Base-by-base conservation (phyloP, 306 rosid species). In the Pyrus bretschneideri region DNA sequence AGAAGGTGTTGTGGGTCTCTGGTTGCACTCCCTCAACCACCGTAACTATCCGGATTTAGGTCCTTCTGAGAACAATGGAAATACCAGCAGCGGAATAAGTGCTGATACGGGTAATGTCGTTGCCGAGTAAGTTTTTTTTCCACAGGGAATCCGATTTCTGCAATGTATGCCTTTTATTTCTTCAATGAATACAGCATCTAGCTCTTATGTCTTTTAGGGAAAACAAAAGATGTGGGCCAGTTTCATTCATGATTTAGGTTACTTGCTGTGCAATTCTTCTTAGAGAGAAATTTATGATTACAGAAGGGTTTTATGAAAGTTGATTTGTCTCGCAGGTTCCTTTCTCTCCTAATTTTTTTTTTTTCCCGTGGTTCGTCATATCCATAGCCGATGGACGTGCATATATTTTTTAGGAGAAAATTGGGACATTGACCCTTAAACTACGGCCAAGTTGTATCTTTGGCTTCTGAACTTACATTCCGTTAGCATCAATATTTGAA, bases 11-110 rank as follows among this genome's bases (percentile, higher is more conserved):
- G 96, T 89, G 42, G 97, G 75, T 72, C 89, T 90, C 59, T 94
- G 97, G 96, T 85, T 91, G 86, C 98, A 92, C 87, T 94, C 98
- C 69, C 84, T 94, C 55, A 94, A 94, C 87, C 89, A 92, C 79
- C 89, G 95, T 44, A 94, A 94, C 78, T 94, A 92, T 80, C 92
- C 97, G 4, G 97, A 92, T 82, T 79, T 92, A 58, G 80, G 73
- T 23, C 14, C 38, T 29, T 87, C 55, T 29, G 89, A 76, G 23
- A 54, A 66, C 25, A 60, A 69, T 62, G 88, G 84, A 70, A 70
- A 45, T 68, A 45, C 68, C 67, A 31, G 44, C 46, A 78, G 73
- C 67, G 76, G 33, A 45, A 71, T 42, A 35, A 40, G 17, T 75
- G 72, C 25, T 57, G 85, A 82, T 58, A 22, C 11, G 52, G 87